Conservation (phyloP, 2,329 filamentous ascomycete genomes). For the Chaetomium sp. region DNA sequence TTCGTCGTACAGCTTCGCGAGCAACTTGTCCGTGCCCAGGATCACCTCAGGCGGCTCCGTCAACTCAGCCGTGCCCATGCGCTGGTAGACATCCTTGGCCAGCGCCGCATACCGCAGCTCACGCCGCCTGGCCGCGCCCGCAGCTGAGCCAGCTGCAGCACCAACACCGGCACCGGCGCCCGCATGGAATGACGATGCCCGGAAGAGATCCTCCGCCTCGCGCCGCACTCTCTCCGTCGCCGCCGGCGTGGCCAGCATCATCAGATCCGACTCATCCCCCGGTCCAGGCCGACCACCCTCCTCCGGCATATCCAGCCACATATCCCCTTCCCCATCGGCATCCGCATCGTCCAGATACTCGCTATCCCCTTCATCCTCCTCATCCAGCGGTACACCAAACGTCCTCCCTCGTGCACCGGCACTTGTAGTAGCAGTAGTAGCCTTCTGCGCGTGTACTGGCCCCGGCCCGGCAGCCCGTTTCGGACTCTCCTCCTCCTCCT, state of each 20-base stretch:
- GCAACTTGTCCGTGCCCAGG: slow-evolving; percentile 65
- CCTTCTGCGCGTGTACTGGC: too few relatives aligned
- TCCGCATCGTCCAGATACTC: slow-evolving; percentile 24
- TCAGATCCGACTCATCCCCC: slow-evolving; percentile 43
- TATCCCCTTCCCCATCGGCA: slow-evolving; percentile 36
- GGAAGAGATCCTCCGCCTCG: slow-evolving; percentile 51
- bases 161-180: slow-evolving; percentile 9
- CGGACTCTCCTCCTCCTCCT: slow-evolving; percentile 32
- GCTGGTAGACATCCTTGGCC: slow-evolving; percentile 61
- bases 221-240: slow-evolving; percentile 46
- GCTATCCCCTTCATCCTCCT: slow-evolving; percentile 33
- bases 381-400: slow-evolving; percentile 31
- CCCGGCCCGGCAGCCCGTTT: not conserved
- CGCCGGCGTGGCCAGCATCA: slow-evolving; percentile 50
- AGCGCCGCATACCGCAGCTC: slow-evolving; percentile 63
- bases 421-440: not conserved
- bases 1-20: slow-evolving; percentile 59
- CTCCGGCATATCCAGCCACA: slow-evolving; percentile 44
- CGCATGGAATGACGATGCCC: slow-evolving; percentile 44
- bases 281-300: slow-evolving; percentile 26
- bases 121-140: slow-evolving; percentile 30
- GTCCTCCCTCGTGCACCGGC: slow-evolving; percentile 25
- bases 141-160: too few relatives aligned
- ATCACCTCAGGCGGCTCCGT: slow-evolving; percentile 67
- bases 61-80: slow-evolving; percentile 52